These are phyloP conservation scores for Pseudonitzschia pungens DNA, from an alignment of 108 stramenopile genomes.

Conservation along the genomic window DNA sequence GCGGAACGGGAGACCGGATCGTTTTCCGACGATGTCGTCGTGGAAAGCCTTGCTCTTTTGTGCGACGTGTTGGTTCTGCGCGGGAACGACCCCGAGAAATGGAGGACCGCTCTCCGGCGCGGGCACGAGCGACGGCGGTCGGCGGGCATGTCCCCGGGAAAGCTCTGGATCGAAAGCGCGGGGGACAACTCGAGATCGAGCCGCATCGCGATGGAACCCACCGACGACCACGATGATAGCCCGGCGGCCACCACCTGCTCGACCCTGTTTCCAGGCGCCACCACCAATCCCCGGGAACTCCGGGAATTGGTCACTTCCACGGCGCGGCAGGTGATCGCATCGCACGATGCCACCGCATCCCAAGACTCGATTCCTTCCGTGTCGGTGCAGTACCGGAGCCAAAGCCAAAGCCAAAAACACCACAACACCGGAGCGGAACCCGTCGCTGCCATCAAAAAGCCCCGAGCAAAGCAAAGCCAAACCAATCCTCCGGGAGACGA, in stretches of 20 bases:
- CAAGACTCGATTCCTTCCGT: too few species aligned
- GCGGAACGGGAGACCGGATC: background rate
- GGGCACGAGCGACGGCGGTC: background rate
- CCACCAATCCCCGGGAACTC: background rate
- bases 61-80: conserved; percentile 12
- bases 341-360: too few species aligned
- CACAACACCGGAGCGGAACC: too few species aligned
- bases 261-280: background rate
- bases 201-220: too few species aligned
- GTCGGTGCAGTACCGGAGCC: too few species aligned
- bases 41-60: conserved; percentile 10
- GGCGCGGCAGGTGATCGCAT: background rate
- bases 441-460: too few species aligned
- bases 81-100: background rate
- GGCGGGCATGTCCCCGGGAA: background rate
- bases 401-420: too few species aligned
- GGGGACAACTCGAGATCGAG: background rate
- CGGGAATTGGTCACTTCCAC: background rate
- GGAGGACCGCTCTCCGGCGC: background rate
- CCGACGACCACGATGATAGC: background rate
- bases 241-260: background rate
- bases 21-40: background rate
- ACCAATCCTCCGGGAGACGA: background rate
- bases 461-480: background rate
- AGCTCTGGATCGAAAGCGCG: background rate